Percentiles rank a stretch among this genome's conserved stretches.
Conservation (phyloP, 768 basidiomycete genomes). For the Rhodotorula babjevae region DNA sequence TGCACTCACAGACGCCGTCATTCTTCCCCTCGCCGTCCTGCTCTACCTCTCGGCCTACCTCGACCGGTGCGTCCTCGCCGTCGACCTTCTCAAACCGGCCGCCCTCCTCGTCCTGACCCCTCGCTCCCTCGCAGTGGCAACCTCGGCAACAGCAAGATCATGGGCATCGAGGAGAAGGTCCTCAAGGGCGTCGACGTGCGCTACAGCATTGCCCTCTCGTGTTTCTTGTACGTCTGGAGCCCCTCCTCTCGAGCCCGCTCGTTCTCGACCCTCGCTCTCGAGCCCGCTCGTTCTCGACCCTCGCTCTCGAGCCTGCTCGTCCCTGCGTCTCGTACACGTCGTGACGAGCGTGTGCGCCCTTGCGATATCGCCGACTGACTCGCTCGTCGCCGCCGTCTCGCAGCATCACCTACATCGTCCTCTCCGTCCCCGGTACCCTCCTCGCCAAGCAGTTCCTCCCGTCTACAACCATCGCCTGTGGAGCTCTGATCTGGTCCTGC, state of each 20-base stretch:
- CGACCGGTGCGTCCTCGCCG: conserved; percentile 40
- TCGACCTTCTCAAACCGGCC: too few species aligned
- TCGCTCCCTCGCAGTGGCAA: conserved; percentile 39
- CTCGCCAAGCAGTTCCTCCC: conserved; percentile 46
- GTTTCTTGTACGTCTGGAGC: conserved; percentile 10
- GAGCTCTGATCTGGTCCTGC: conserved; percentile 49
- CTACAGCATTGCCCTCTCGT: conserved; percentile 46
- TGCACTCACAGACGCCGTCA: conserved; percentile 42
- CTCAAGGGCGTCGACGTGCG: conserved; percentile 45
- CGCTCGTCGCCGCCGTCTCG: conserved; percentile 19
- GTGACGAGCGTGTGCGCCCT: too few species aligned
- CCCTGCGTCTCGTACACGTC: too few species aligned
- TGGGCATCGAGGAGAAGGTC: conserved; percentile 46
- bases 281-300: too few species aligned
- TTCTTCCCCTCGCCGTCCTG: conserved; percentile 49
- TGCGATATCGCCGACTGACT: too few species aligned
- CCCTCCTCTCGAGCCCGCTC: not conserved
- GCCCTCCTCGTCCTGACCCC: too few species aligned
- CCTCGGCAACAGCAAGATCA: conserved; percentile 46
- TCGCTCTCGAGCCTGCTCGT: too few species aligned
- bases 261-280: not conserved
- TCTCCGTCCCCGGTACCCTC: conserved; percentile 44
- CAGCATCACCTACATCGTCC: conserved; percentile 48
- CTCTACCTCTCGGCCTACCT: conserved; percentile 51
- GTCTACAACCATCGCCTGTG: conserved; percentile 46